These are phyloP conservation scores for Ostreobium quekettii DNA, from an alignment of 139 green algal species.

Conservation along the genomic window DNA sequence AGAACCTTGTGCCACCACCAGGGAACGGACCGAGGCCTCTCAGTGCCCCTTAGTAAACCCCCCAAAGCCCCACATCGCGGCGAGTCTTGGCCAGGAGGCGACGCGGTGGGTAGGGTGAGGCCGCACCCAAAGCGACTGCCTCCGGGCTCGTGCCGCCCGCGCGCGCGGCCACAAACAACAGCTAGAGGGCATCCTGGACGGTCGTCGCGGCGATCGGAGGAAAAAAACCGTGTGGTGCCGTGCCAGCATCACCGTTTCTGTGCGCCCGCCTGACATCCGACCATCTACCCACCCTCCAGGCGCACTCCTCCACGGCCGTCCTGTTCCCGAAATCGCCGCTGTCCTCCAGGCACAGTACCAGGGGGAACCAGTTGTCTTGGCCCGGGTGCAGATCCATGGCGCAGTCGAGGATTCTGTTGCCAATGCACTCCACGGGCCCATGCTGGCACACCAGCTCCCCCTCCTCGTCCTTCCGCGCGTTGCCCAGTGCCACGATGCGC, in stretches of 20 bases:
- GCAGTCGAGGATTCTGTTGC: slow-evolving; percentile 17
- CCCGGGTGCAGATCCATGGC: not conserved
- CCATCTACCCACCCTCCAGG: not conserved
- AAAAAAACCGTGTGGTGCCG: not conserved
- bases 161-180: too few relatives aligned
- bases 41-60: too few relatives aligned
- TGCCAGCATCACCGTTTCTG: not conserved
- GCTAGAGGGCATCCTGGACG: not conserved
- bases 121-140: too few relatives aligned
- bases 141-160: too few relatives aligned
- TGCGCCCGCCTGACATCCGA: not conserved
- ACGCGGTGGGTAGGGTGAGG: too few relatives aligned
- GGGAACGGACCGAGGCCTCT: too few relatives aligned
- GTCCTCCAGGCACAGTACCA: slow-evolving; percentile 12
- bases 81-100: too few relatives aligned
- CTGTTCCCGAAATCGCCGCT: not conserved
- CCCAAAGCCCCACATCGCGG: too few relatives aligned
- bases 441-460: slow-evolving; percentile 10
- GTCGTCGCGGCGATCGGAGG: not conserved
- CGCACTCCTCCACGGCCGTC: not conserved
- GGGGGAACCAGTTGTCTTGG: not conserved
- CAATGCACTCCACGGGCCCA: not conserved
- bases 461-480: not conserved
- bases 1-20: too few relatives aligned
- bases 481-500: not conserved